Conservation (phyloP, 2,329 filamentous ascomycete species). For the Diplocarpon rosae region DNA sequence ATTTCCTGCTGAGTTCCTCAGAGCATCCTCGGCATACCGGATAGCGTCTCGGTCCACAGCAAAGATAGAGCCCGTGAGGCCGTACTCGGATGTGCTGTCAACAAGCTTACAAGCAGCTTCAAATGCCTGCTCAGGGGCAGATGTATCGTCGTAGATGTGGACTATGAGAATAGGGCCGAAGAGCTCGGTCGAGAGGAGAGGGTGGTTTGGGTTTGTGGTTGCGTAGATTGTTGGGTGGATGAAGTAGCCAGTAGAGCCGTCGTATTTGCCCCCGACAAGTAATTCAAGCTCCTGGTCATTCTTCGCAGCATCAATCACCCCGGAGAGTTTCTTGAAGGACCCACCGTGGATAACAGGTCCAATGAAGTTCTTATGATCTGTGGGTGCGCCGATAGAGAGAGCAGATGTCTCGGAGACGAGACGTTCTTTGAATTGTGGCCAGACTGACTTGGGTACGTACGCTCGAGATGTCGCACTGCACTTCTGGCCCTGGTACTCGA, state of each 20-base stretch:
- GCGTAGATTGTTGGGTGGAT: constrained; percentile 75
- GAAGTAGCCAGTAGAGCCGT: constrained; percentile 70
- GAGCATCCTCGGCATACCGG: constrained; percentile 56
- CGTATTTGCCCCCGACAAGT: constrained; percentile 65
- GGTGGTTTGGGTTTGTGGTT: constrained; percentile 62
- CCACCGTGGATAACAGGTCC: constrained; percentile 77
- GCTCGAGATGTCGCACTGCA: constrained; percentile 74
- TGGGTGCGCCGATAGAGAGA: constrained; percentile 59
- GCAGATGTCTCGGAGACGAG: constrained; percentile 58
- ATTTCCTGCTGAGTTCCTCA: constrained; percentile 67
- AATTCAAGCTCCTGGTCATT: constrained; percentile 61
- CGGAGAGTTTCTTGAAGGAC: constrained; percentile 70
- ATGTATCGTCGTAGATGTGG: constrained; percentile 66
- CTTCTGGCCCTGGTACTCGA: constrained; percentile 88
- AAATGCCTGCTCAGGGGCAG: constrained; percentile 43
- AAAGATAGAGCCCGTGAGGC: constrained; percentile 66
- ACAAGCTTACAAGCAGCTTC: constrained; percentile 48
- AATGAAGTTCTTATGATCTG: constrained; percentile 65
- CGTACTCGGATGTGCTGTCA: constrained; percentile 65
- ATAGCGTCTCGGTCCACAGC: constrained; percentile 56
- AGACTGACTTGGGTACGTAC: constrained; percentile 67
- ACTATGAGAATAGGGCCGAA: constrained; percentile 69
- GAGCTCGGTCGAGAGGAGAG: constrained; percentile 65
- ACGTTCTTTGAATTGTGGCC: constrained; percentile 58
- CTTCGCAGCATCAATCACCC: constrained; percentile 72